These are phyloP conservation scores for Ogataea methanolica DNA, from an alignment of 805 yeast species.

Conservation along the genomic window DNA sequence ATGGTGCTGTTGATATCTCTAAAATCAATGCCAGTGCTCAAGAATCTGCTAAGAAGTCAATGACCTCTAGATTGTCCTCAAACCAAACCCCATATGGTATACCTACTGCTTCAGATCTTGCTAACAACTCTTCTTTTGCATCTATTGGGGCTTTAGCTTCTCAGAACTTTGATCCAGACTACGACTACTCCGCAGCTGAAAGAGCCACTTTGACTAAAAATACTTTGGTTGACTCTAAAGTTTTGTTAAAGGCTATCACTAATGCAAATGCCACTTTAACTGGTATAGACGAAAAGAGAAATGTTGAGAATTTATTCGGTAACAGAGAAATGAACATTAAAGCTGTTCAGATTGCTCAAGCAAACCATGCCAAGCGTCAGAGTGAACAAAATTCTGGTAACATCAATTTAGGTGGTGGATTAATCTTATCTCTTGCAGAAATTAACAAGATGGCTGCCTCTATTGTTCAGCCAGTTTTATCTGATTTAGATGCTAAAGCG, in stretches of 20 bases:
- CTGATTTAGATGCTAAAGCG: slow-evolving; percentile 68
- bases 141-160: slow-evolving; percentile 58
- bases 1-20: slow-evolving; percentile 44
- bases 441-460: slow-evolving; percentile 74
- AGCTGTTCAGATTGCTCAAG: slow-evolving; percentile 76
- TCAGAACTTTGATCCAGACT: slow-evolving; percentile 30
- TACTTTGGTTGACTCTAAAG: slow-evolving; percentile 37
- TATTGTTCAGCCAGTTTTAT: slow-evolving; percentile 78
- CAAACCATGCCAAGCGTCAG: slow-evolving; percentile 54
- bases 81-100: slow-evolving; percentile 30
- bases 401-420: slow-evolving; percentile 84
- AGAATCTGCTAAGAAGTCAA: slow-evolving; percentile 30
- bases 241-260: slow-evolving; percentile 46
- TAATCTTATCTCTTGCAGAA: slow-evolving; percentile 68
- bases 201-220: slow-evolving; percentile 35
- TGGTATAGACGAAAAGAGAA: slow-evolving; percentile 22
- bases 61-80: slow-evolving; percentile 25
- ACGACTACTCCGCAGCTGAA: slow-evolving; percentile 40
- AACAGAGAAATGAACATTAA: slow-evolving; percentile 47
- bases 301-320: slow-evolving; percentile 22
- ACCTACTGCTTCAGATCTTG: slow-evolving; percentile 36
- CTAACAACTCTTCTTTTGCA: slow-evolving; percentile 44
- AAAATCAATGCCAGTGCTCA: slow-evolving; percentile 48
- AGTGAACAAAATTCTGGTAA: slow-evolving; percentile 39
- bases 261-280: slow-evolving; percentile 38